Conservation (phyloP, 2,329 filamentous ascomycete species). For the Pseudogymnoascus sp. region DNA sequence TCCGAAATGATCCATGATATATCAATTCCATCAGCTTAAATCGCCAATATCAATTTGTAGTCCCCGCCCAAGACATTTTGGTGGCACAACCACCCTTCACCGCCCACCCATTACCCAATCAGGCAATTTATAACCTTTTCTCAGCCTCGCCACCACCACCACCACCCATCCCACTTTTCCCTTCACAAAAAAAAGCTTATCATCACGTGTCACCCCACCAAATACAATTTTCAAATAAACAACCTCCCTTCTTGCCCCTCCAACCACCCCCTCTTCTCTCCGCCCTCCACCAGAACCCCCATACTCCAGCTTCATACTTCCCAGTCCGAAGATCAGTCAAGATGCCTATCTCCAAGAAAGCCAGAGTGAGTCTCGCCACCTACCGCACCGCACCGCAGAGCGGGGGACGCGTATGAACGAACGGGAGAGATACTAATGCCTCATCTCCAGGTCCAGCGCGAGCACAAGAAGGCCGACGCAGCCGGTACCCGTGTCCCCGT, state of each 20-base stretch:
- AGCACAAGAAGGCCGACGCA: constrained; percentile 49
- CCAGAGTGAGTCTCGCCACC: constrained; percentile 28
- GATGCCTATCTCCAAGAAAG: constrained; percentile 45
- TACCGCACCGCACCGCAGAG: not conserved
- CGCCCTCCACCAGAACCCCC: not conserved
- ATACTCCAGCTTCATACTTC: not conserved
- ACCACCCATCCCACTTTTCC: not conserved
- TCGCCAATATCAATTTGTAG: not conserved
- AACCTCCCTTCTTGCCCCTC: not conserved
- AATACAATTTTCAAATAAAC: not conserved
- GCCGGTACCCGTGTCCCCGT: constrained; percentile 47
- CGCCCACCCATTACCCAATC: constrained; percentile 8
- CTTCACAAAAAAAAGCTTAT: constrained; percentile 1
- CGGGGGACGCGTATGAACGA: not conserved
- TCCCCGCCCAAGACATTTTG: not conserved
- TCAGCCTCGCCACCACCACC: not conserved
- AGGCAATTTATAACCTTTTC: constrained; percentile 9
- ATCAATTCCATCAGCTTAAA: not conserved
- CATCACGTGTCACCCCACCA: constrained; percentile 5
- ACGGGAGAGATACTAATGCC: not conserved
- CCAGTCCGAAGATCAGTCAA: constrained; percentile 12
- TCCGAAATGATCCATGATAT: not conserved
- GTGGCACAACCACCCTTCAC: not conserved
- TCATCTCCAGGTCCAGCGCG: constrained; percentile 38
- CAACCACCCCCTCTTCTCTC: not conserved